Evolutionary conservation across 345 rosid genomes (phyloP).

Genomic region (Isatis tinctoria): DNA sequence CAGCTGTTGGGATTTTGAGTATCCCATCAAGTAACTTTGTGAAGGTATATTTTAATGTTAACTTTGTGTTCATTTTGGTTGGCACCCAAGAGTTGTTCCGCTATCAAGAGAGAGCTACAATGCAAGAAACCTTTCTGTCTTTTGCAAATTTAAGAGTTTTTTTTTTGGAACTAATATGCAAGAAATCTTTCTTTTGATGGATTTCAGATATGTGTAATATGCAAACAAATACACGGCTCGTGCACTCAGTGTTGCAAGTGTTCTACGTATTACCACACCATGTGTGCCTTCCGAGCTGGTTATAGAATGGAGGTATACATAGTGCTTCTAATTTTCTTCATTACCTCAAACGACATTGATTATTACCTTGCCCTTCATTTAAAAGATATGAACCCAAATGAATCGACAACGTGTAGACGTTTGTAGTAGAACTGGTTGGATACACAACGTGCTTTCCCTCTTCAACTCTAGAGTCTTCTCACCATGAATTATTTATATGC

Average conservation of each 20-base stretch:
- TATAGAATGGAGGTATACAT: constrained; percentile 66
- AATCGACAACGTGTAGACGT: not conserved
- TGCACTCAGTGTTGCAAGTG: constrained; percentile 89
- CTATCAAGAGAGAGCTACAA: not conserved
- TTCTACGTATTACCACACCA: constrained; percentile 72
- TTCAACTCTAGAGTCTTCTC: not conserved
- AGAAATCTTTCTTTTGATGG: constrained; percentile 10
- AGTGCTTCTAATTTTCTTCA: constrained; percentile 27
- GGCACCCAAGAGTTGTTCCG: not conserved
- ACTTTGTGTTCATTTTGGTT: not conserved
- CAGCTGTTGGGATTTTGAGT: constrained; percentile 92
- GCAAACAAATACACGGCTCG: constrained; percentile 62
- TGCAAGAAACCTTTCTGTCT: constrained; percentile 5
- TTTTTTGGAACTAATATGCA: not conserved
- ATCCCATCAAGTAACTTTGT: constrained; percentile 92
- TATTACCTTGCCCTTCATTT: not conserved
- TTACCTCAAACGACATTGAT: not conserved
- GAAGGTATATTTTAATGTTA: constrained; percentile 45
- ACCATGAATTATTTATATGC: not conserved
- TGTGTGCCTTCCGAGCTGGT: constrained; percentile 82
- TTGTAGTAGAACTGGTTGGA: not conserved
- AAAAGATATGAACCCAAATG: constrained; percentile 8
- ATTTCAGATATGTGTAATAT: constrained; percentile 34
- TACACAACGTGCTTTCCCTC: not conserved
- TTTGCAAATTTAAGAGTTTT: not conserved